Percentiles rank a stretch among this genome's conserved stretches.
These are phyloP conservation scores for Ophiocordyceps unilateralis DNA, from an alignment of 2,329 filamentous ascomycete species.

Conservation along the genomic window DNA sequence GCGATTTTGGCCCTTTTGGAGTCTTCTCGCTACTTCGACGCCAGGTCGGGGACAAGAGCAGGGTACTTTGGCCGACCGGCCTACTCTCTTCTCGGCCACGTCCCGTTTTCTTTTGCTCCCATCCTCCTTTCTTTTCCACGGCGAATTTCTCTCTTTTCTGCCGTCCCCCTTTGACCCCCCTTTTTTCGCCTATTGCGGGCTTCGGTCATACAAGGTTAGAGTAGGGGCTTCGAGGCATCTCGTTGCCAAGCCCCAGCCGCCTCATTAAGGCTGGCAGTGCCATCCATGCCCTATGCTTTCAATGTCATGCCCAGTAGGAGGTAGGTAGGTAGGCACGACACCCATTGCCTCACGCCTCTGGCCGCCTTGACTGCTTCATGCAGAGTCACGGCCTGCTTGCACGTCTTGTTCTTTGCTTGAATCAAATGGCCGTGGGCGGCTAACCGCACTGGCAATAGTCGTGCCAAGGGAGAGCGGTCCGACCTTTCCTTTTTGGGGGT, in stretches of 20 bases:
- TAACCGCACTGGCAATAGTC: background rate
- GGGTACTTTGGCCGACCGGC: background rate
- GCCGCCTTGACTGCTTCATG: background rate
- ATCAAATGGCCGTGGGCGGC: background rate
- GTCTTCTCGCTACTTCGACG: too few species aligned
- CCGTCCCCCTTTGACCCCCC: background rate
- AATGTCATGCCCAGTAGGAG: too few species aligned
- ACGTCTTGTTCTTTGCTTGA: background rate
- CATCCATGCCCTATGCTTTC: background rate
- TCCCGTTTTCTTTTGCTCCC: background rate
- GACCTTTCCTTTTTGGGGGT: background rate
- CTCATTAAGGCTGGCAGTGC: background rate
- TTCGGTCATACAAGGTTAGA: background rate
- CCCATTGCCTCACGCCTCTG: background rate
- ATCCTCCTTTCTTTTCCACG: background rate
- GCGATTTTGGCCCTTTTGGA: too few species aligned
- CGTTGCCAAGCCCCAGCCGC: background rate
- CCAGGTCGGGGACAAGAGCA: background rate
- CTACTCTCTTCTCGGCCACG: background rate
- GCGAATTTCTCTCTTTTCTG: background rate
- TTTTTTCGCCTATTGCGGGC: background rate
- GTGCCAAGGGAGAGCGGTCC: background rate
- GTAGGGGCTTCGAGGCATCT: background rate
- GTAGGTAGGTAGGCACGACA: too few species aligned
- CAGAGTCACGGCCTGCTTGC: background rate